These are phyloP conservation scores for Periconia sp. DNA, from an alignment of 2,329 filamentous ascomycete genomes.

Conservation along the genomic window DNA sequence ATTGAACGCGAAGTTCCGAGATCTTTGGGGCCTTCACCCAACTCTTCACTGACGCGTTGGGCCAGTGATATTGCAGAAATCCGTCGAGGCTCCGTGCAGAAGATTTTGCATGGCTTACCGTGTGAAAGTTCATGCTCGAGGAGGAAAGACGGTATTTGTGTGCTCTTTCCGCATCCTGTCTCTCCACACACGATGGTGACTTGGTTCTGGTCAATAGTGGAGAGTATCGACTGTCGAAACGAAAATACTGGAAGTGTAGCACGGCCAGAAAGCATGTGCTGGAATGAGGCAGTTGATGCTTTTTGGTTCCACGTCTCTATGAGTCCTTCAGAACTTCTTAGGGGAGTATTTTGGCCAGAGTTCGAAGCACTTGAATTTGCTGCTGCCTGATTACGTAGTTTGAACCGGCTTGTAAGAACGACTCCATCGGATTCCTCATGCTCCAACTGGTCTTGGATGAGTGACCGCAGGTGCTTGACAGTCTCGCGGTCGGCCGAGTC, in stretches of 20 bases:
- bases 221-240: constrained; percentile 79
- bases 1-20: constrained; percentile 83
- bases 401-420: constrained; percentile 77
- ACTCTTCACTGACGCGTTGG: constrained; percentile 89
- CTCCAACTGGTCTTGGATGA: constrained; percentile 73
- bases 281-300: constrained; percentile 63
- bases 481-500: constrained; percentile 73
- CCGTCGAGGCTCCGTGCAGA: constrained; percentile 91
- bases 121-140: constrained; percentile 85
- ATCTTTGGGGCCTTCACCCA: constrained; percentile 83
- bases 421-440: constrained; percentile 58
- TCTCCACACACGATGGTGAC: constrained; percentile 95
- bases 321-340: constrained; percentile 48
- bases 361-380: constrained; percentile 32
- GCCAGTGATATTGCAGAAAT: constrained; percentile 97
- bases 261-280: constrained; percentile 78
- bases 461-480: constrained; percentile 71
- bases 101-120: constrained; percentile 86
- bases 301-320: constrained; percentile 60
- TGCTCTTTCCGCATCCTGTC: constrained; percentile 96
- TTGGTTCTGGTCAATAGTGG: constrained; percentile 78
- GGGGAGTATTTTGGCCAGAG: constrained; percentile 37
- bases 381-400: constrained; percentile 48
- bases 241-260: constrained; percentile 88
- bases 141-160: constrained; percentile 93